Percentiles rank a stretch among this genome's conserved stretches.
phyloP scores from a whole-genome alignment of 2,329 filamentous ascomycete genomes.

The Lachnellula cervina region DNA sequence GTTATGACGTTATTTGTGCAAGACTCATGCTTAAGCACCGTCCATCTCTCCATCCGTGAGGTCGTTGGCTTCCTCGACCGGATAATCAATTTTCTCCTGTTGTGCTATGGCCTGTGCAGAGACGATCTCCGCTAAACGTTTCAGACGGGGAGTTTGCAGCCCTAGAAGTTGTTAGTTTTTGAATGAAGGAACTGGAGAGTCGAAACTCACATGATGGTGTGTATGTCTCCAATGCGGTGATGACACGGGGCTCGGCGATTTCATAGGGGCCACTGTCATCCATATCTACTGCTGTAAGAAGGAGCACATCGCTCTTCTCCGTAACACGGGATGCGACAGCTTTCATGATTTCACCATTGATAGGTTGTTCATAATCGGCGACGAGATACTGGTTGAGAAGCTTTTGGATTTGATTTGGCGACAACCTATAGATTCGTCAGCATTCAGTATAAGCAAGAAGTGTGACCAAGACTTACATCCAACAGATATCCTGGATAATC shows the following conservation, averaged over 20 bases:
- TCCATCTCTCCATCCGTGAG: conserved; percentile 34
- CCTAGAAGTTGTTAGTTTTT: conserved; percentile 47
- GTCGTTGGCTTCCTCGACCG: conserved; percentile 43
- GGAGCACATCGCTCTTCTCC: conserved; percentile 94
- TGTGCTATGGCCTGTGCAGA: conserved; percentile 94
- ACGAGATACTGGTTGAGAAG: conserved; percentile 97
- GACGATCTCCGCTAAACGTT: conserved; percentile 96
- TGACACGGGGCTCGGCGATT: conserved; percentile 92
- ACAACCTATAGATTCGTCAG: conserved; percentile 58
- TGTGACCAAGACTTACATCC: conserved; percentile 69
- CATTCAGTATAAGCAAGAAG: neutral
- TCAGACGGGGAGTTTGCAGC: conserved; percentile 92
- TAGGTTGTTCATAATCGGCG: conserved; percentile 97
- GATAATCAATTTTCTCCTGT: conserved; percentile 74
- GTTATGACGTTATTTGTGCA: neutral
- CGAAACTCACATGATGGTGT: conserved; percentile 82
- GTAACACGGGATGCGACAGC: conserved; percentile 94
- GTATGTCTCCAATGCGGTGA: conserved; percentile 95
- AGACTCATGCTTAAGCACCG: conserved; percentile 20
- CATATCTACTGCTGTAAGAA: conserved; percentile 95
- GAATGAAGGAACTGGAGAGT: neutral
- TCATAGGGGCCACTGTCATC: conserved; percentile 98
- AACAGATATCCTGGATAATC: conserved; percentile 99
- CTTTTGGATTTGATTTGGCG: conserved; percentile 98
- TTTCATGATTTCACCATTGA: conserved; percentile 99